phyloP scores from a whole-genome alignment of 345 rosid genomes.

The Pistacia integerrima region DNA sequence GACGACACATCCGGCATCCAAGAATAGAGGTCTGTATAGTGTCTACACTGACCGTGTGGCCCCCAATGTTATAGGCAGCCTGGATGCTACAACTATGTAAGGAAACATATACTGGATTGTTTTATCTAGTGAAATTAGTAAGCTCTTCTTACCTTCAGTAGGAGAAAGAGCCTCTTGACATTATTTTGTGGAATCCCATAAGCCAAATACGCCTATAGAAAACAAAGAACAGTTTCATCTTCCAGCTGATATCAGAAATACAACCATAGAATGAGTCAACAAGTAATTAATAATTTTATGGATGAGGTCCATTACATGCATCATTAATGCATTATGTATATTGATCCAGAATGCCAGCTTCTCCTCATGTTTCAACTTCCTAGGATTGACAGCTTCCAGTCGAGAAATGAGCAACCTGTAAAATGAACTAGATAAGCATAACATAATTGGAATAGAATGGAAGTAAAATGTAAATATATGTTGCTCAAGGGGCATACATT shows the following conservation, averaged over 20 bases:
- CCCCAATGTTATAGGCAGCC: slow-evolving; percentile 97
- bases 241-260: slow-evolving; percentile 14
- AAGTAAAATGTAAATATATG: not conserved
- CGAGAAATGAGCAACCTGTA: slow-evolving; percentile 78
- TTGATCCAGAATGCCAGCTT: slow-evolving; percentile 98
- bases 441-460: slow-evolving; percentile 1
- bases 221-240: slow-evolving; percentile 10
- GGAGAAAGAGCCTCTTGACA: slow-evolving; percentile 75
- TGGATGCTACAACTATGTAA: slow-evolving; percentile 34
- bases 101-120: slow-evolving; percentile 1
- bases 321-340: slow-evolving; percentile 86
- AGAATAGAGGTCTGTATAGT: slow-evolving; percentile 73
- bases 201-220: slow-evolving; percentile 75
- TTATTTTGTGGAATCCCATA: slow-evolving; percentile 92
- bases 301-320: slow-evolving; percentile 75
- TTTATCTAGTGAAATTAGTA: not conserved
- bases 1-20: slow-evolving; percentile 88
- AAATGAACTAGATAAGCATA: slow-evolving; percentile 11
- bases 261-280: not conserved
- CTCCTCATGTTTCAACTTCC: slow-evolving; percentile 82
- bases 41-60: slow-evolving; percentile 88
- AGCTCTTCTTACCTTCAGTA: slow-evolving; percentile 60
- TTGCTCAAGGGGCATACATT: not conserved
- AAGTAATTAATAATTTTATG: not conserved
- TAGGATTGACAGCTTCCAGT: slow-evolving; percentile 72